Base-by-base conservation (phyloP, 2,329 filamentous ascomycete species). In the Pestalotiopsis sp. region DNA sequence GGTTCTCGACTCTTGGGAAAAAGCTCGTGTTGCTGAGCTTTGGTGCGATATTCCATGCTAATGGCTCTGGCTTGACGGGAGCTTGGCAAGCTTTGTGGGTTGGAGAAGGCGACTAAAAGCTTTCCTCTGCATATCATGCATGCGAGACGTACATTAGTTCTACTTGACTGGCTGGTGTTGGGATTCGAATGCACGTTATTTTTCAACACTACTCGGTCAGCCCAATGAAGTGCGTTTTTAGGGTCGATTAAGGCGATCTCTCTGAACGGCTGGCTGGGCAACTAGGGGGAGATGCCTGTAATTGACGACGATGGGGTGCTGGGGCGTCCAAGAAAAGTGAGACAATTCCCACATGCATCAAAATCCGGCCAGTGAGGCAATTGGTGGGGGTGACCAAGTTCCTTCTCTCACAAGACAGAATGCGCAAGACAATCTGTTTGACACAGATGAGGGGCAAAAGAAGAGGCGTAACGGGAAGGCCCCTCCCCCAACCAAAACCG, bases 371-470 rank as follows among this genome's bases (percentile, higher is more conserved):
- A 27, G 57, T 27, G 36, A 36, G 36, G 59, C 31, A 62, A 62
- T 39, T 62, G 59, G 59, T 39, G 59, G 59, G 59, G 27, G 23
- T 20, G 17, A 14, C 23, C 14, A 7, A 23, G n/a, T 13, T 20
- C 9, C 11, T 2, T 17, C 4, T 59, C 31, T 36, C 31, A 36
- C 31, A 36, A 59, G 23, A 36, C 57, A 36, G 57, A 14, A 7
- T 36, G 27, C 45, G 45, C 57, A 59, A 62, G 31, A 20, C 59
- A 62, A 62, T 62, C 59, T 62, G 59, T 62, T 36, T 39, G 31
- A 39, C 38, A 62, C 59, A 59, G 27, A 59, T 36, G 57, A 59
- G 57, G 57, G 57, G 57, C 23, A 59, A 59, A 4, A 59, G n/a
- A 36, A 36, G 57, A 36, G 57, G 27, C 27, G 57, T 23, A 36